Percentiles rank a stretch among this genome's conserved stretches.
phyloP scores from a whole-genome alignment of 2,329 filamentous ascomycete species.

The Calonectria fujianensis region DNA sequence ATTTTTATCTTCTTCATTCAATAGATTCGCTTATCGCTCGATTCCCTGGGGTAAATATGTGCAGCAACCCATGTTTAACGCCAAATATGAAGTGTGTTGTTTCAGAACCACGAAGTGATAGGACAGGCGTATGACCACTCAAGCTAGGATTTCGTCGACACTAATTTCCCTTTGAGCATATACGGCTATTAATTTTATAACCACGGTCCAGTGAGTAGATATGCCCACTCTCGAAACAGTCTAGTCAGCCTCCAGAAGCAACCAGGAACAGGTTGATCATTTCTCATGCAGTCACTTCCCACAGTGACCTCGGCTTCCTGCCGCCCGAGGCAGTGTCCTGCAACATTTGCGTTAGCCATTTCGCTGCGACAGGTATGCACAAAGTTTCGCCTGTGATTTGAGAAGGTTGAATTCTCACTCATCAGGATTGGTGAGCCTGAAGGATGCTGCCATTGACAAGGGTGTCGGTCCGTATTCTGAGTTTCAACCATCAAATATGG shows the following conservation, averaged over 20 bases:
- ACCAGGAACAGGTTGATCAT: not conserved
- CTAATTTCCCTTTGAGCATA: not conserved
- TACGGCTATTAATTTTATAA: not conserved
- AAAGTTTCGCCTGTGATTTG: constrained; percentile 2
- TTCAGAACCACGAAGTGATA: not conserved
- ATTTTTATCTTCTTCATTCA: not conserved
- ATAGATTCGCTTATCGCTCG: not conserved
- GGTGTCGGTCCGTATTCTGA: constrained; percentile 51
- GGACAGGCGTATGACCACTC: not conserved
- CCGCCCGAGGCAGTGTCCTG: constrained; percentile 48
- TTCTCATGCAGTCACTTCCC: constrained; percentile 7
- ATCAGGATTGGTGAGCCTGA: constrained; percentile 17
- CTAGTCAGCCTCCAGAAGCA: not conserved
- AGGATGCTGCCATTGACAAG: constrained; percentile 28
- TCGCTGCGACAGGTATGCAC: constrained; percentile 38
- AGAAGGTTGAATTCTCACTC: not conserved
- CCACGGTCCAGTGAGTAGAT: not conserved
- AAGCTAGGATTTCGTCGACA: not conserved
- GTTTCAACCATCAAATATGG: constrained; percentile 60
- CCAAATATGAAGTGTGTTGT: not conserved
- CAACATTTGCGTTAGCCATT: constrained; percentile 39
- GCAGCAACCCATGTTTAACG: not conserved
- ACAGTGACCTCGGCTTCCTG: constrained; percentile 22
- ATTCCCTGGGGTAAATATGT: not conserved
- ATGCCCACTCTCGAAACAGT: constrained; percentile 24